Evolutionary conservation across 805 yeast genomes (phyloP).

Genomic region (Yarrowia sp.): DNA sequence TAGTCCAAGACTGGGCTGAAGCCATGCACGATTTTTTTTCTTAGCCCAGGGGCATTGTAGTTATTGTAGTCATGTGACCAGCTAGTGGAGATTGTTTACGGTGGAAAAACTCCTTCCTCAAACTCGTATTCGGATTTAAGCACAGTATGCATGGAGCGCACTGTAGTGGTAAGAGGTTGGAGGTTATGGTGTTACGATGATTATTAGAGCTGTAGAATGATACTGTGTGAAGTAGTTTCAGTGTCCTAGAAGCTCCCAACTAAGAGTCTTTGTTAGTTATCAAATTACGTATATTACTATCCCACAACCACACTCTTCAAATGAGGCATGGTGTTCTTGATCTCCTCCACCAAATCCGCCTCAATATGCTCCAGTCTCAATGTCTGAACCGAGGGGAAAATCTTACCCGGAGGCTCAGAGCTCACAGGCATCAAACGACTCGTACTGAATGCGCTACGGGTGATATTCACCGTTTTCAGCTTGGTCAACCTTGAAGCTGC

Average conservation of each 20-base stretch:
- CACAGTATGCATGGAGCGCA: slow-evolving; percentile 3
- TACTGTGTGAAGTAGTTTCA: no score
- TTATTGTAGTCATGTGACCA: no score
- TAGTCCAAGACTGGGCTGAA: no score
- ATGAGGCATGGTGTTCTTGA: not conserved
- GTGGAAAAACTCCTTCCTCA: no score
- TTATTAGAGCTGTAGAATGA: no score
- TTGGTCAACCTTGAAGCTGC: not conserved
- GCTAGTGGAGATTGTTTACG: no score
- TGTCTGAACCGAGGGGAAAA: not conserved
- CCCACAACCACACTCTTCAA: not conserved
- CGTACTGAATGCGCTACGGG: slow-evolving; percentile 3
- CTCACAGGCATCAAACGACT: not conserved
- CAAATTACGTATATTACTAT: not conserved
- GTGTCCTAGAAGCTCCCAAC: no score
- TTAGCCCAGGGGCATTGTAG: no score
- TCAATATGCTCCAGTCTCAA: not conserved
- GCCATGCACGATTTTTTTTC: no score
- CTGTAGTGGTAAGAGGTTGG: not conserved
- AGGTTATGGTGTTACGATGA: no score
- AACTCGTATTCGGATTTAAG: not conserved
- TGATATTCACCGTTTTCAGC: not conserved
- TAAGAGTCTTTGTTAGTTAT: not conserved
- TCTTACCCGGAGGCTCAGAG: not conserved
- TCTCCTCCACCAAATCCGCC: not conserved